Percentiles rank a stretch among this genome's conserved stretches.
These are phyloP conservation scores for Talaromyces nanjingensis DNA, from an alignment of 495 filamentous ascomycete genomes.

Conservation along the genomic window DNA sequence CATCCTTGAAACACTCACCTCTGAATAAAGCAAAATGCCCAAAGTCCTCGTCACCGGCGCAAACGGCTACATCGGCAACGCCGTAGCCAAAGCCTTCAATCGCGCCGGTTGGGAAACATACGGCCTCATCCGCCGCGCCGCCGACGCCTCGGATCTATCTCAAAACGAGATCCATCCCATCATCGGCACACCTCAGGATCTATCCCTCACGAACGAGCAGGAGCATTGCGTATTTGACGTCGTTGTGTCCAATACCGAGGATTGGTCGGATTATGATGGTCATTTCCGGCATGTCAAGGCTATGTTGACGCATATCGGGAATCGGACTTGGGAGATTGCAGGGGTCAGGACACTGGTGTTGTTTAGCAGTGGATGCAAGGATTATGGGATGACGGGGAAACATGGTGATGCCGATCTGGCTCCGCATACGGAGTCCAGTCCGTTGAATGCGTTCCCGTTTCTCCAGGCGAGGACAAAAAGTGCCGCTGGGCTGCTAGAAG, in stretches of 20 bases:
- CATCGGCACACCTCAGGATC: slow-evolving; percentile 15
- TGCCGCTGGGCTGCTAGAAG: slow-evolving; percentile 16
- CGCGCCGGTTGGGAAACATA: slow-evolving; percentile 30
- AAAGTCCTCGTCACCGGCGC: slow-evolving; percentile 34
- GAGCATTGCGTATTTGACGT: slow-evolving; percentile 18
- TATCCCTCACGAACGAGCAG: not conserved
- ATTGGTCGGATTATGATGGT: slow-evolving; percentile 21
- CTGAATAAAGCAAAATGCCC: not conserved
- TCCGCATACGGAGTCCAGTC: slow-evolving; percentile 30
- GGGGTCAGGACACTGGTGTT: slow-evolving; percentile 28
- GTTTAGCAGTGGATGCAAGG: slow-evolving; percentile 34
- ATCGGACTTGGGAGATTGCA: not conserved
- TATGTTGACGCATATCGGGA: slow-evolving; percentile 15
- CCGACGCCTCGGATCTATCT: slow-evolving; percentile 15
- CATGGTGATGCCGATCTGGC: slow-evolving; percentile 20
- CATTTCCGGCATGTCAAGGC: slow-evolving; percentile 20
- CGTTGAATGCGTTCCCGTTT: slow-evolving; percentile 16
- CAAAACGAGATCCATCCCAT: slow-evolving; percentile 28
- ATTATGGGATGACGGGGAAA: slow-evolving; percentile 30
- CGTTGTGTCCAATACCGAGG: slow-evolving; percentile 32
- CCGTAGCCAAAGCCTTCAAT: slow-evolving; percentile 31
- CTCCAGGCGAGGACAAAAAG: slow-evolving; percentile 8
- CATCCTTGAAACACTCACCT: not conserved
- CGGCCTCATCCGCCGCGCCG: slow-evolving; percentile 27
- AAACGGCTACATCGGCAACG: slow-evolving; percentile 36